phyloP scores from a whole-genome alignment of 306 rosid species.

The Medicago ruthenica region DNA sequence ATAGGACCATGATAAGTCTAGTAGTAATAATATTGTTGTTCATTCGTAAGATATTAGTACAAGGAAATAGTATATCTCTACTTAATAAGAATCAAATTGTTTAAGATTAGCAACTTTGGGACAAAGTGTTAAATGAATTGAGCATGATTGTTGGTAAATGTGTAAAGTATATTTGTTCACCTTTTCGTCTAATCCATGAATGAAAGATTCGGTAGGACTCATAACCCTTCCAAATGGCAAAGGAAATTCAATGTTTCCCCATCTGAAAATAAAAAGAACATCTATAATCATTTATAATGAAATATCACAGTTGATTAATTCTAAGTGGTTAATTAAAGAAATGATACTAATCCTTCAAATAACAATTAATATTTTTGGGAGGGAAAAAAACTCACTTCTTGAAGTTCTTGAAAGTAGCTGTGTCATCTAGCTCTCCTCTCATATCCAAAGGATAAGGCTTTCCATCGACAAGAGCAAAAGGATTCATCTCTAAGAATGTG shows the following conservation, averaged over 20 bases:
- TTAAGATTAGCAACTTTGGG: neutral
- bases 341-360: conserved; percentile 20
- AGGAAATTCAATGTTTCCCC: conserved; percentile 91
- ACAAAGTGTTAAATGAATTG: conserved; percentile 6
- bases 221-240: conserved; percentile 96
- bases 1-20: neutral
- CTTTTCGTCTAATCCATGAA: conserved; percentile 96
- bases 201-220: conserved; percentile 81
- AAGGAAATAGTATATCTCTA: neutral
- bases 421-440: conserved; percentile 99
- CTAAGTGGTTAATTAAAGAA: conserved; percentile 25
- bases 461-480: conserved; percentile 86
- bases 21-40: neutral
- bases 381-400: conserved; percentile 66
- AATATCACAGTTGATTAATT: conserved; percentile 6
- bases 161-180: conserved; percentile 47
- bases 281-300: conserved; percentile 25
- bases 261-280: conserved; percentile 54
- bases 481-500: conserved; percentile 99
- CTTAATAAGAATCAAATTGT: neutral
- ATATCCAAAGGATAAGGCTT: conserved; percentile 97
- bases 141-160: conserved; percentile 20
- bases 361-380: conserved; percentile 25
- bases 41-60: conserved; percentile 21
- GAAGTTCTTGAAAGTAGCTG: conserved; percentile 98